Conservation (phyloP, 331 rosid species). For the Quercus tomentella region DNA sequence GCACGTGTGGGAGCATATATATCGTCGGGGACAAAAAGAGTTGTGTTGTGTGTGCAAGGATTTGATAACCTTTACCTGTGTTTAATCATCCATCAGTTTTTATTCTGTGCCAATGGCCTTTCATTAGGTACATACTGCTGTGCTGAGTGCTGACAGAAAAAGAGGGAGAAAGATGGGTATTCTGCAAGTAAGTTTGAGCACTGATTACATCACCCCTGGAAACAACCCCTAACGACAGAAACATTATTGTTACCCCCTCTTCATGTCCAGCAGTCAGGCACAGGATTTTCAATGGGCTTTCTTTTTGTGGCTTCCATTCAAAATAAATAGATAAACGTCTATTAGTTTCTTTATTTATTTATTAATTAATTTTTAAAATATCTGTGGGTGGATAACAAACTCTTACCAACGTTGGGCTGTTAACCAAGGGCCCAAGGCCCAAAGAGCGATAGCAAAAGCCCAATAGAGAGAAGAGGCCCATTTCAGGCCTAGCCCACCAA, state of each 20-base stretch:
- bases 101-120: slow-evolving; percentile 3
- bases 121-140: background rate
- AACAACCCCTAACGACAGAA: background rate
- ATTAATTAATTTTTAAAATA: no score
- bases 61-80: slow-evolving; percentile 17
- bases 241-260: background rate
- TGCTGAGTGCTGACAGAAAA: slow-evolving; percentile 1
- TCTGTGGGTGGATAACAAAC: no score
- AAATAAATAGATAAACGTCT: background rate
- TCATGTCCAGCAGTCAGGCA: background rate
- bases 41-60: background rate
- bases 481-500: no score
- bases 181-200: slow-evolving; percentile 13
- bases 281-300: background rate
- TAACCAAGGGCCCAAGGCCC: no score
- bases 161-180: background rate
- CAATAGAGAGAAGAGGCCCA: no score
- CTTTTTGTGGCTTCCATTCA: background rate
- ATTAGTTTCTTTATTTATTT: no score
- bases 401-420: no score
- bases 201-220: slow-evolving; percentile 7
- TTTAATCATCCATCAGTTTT: slow-evolving; percentile 25
- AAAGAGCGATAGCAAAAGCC: no score
- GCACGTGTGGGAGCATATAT: slow-evolving; percentile 3
- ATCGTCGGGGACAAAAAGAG: slow-evolving; percentile 19